Conservation (phyloP, 768 basidiomycete genomes). For the Dendrothele bispora region DNA sequence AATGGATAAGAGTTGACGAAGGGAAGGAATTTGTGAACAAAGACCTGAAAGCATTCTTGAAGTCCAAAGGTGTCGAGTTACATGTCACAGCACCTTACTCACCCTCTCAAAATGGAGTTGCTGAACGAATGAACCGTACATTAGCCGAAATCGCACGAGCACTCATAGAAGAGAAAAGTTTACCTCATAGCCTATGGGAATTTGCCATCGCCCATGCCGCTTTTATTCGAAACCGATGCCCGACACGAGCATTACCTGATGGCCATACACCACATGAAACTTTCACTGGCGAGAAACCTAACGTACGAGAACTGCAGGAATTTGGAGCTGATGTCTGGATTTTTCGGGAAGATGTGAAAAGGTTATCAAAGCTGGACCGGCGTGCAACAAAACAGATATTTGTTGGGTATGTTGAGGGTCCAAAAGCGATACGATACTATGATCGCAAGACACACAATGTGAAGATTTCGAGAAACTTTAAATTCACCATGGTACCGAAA, state of each 20-base stretch:
- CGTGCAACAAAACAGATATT: conserved; percentile 35
- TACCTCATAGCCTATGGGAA: conserved; percentile 23
- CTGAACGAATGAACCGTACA: conserved; percentile 27
- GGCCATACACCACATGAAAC: no score
- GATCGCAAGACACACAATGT: conserved; percentile 26
- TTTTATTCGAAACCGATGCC: conserved; percentile 18
- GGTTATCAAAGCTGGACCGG: no score
- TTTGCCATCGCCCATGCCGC: conserved; percentile 19
- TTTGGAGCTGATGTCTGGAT: no score
- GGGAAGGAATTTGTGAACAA: conserved; percentile 12
- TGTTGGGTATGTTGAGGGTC: conserved; percentile 32
- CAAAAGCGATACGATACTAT: conserved; percentile 35
- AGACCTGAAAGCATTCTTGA: conserved; percentile 9
- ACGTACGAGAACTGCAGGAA: no score
- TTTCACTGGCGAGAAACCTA: no score
- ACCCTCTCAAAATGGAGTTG: conserved; percentile 28
- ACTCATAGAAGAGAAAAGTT: conserved; percentile 18
- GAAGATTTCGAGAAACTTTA: no score
- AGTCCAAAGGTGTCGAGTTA: conserved; percentile 14
- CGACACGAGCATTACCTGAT: conserved; percentile 6
- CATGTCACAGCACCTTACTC: conserved; percentile 20
- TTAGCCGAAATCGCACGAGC: conserved; percentile 15
- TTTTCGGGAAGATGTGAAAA: no score
- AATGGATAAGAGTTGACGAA: no score
- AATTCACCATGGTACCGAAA: no score